phyloP scores from a whole-genome alignment of 805 yeast genomes.

The Candida stauntonica region DNA sequence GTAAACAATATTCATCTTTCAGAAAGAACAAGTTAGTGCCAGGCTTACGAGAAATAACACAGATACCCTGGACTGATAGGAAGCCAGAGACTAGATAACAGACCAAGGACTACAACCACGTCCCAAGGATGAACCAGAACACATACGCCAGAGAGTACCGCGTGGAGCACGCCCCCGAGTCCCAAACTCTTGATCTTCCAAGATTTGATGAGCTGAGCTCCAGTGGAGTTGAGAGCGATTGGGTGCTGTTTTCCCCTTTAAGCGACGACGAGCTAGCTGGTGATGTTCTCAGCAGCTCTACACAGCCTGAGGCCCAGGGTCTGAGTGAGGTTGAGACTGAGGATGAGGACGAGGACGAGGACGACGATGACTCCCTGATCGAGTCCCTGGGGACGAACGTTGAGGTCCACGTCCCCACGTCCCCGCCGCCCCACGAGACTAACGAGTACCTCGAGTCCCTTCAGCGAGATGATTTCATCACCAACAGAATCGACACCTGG shows the following conservation, averaged over 20 bases:
- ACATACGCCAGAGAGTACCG: constrained; percentile 3
- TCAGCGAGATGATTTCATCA: constrained; percentile 20
- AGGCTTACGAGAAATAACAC: too few relatives aligned
- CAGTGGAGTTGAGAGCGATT: constrained; percentile 24
- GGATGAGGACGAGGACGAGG: constrained; percentile 22
- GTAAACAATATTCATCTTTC: too few relatives aligned
- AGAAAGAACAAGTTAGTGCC: too few relatives aligned
- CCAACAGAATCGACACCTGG: constrained; percentile 27
- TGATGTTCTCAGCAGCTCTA: constrained; percentile 21
- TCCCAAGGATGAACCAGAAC: constrained; percentile 10
- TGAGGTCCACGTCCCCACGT: too few relatives aligned
- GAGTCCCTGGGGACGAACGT: constrained; percentile 22
- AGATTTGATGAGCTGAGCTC: constrained; percentile 23
- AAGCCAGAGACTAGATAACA: not conserved
- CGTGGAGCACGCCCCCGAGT: too few relatives aligned
- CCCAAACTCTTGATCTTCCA: too few relatives aligned
- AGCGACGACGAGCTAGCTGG: constrained; percentile 7
- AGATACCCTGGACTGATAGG: too few relatives aligned
- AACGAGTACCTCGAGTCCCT: constrained; percentile 11
- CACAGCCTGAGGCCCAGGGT: constrained; percentile 6
- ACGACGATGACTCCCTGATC: constrained; percentile 26
- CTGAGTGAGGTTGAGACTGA: constrained; percentile 7
- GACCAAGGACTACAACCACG: not conserved
- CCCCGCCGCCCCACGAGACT: too few relatives aligned
- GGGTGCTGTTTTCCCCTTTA: constrained; percentile 26